phyloP scores from a whole-genome alignment of 495 filamentous ascomycete species.

The Parachaetomium inaequale region DNA sequence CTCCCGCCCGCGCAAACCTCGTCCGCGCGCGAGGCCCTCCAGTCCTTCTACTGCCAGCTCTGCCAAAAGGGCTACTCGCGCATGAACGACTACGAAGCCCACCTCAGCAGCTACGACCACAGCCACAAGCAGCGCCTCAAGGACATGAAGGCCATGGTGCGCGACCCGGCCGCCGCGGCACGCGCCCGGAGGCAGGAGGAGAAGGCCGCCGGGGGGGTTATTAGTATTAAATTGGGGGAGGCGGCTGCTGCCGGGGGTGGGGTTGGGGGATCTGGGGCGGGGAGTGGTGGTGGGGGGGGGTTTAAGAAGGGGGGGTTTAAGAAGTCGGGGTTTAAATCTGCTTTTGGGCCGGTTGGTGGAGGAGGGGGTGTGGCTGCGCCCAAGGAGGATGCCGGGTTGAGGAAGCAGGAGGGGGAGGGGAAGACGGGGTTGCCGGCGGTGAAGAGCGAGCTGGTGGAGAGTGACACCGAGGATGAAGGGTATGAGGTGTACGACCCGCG shows the following conservation, averaged over 20 bases:
- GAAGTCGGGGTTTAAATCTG: constrained; percentile 51
- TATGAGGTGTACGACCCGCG: constrained; percentile 55
- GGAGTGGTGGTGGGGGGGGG: constrained; percentile 32
- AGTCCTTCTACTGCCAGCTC: constrained; percentile 79
- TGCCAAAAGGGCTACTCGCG: constrained; percentile 67
- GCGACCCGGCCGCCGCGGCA: constrained; percentile 52
- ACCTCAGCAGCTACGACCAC: constrained; percentile 68
- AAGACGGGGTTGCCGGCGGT: constrained; percentile 14
- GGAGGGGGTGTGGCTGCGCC: background rate
- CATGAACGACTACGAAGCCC: constrained; percentile 67
- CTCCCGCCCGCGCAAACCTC: constrained; percentile 65
- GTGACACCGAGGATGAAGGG: constrained; percentile 57
- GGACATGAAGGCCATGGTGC: constrained; percentile 64
- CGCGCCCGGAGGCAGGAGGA: constrained; percentile 69
- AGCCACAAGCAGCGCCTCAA: constrained; percentile 62
- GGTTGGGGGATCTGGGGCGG: constrained; percentile 31
- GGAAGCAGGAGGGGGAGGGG: constrained; percentile 21
- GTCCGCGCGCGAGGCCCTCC: constrained; percentile 80
- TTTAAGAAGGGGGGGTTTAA: constrained; percentile 56
- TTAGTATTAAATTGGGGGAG: constrained; percentile 54
- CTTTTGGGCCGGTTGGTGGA: constrained; percentile 46
- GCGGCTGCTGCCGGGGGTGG: constrained; percentile 15
- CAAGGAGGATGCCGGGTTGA: constrained; percentile 17
- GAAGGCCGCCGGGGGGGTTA: constrained; percentile 62
- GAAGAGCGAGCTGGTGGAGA: constrained; percentile 41